A percentile compares a stretch with the other conserved stretches of the same genome.
These are phyloP conservation scores for Scopulariopsis brevicaulis DNA, from an alignment of 2,329 filamentous ascomycete species.

Conservation along the genomic window DNA sequence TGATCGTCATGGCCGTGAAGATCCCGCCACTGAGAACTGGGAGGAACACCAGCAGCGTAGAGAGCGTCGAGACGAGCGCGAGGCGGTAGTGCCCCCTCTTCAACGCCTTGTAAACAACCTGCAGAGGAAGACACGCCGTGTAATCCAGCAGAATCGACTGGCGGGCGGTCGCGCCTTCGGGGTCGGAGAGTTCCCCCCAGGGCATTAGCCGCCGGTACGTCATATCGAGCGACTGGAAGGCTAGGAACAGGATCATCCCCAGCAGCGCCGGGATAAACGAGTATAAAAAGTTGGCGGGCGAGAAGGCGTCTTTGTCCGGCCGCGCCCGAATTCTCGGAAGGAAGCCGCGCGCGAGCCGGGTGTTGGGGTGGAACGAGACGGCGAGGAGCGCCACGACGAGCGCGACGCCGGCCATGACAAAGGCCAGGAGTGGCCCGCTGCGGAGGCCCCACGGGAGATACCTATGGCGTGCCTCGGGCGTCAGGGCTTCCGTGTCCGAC, in stretches of 20 bases:
- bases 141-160: constrained; percentile 61
- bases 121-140: constrained; percentile 51
- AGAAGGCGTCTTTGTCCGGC: constrained; percentile 57
- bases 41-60: constrained; percentile 47
- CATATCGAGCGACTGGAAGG: constrained; percentile 56
- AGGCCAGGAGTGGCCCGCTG: constrained; percentile 52
- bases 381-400: constrained; percentile 62
- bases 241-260: constrained; percentile 54
- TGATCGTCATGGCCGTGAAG: constrained; percentile 60
- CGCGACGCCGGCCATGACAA: constrained; percentile 45
- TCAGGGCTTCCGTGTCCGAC: neutral
- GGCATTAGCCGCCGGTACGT: constrained; percentile 55
- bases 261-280: constrained; percentile 60
- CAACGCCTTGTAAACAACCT: constrained; percentile 44
- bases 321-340: constrained; percentile 52
- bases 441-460: constrained; percentile 71
- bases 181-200: constrained; percentile 49
- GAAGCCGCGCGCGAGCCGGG: constrained; percentile 59
- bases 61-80: constrained; percentile 47
- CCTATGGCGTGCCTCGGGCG: constrained; percentile 28
- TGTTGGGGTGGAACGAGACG: constrained; percentile 65
- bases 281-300: constrained; percentile 80
- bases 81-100: constrained; percentile 54
- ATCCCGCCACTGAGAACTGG: constrained; percentile 59
- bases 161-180: constrained; percentile 49